Conservation (phyloP, 192 early-diverging fungal genomes). For the Linnemannia zychae region DNA sequence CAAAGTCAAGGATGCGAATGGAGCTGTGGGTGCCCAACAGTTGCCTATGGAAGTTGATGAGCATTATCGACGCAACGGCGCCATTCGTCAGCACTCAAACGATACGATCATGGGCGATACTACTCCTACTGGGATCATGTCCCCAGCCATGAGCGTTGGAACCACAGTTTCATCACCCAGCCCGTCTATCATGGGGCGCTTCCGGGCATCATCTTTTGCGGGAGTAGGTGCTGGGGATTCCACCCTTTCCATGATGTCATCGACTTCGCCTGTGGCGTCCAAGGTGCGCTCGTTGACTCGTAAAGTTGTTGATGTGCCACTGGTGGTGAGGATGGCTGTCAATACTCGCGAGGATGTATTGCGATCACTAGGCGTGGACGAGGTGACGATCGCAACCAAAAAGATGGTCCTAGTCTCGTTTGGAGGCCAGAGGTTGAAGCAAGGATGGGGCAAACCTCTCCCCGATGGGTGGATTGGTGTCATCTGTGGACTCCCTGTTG, state of each 20-base stretch:
- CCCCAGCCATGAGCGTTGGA: slow-evolving; percentile 19
- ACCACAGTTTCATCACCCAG: slow-evolving; percentile 38
- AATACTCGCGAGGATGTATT: slow-evolving; percentile 58
- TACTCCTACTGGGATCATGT: slow-evolving; percentile 37
- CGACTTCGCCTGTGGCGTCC: slow-evolving; percentile 16
- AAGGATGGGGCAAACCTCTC: slow-evolving; percentile 60
- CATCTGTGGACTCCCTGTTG: slow-evolving; percentile 65
- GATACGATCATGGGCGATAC: slow-evolving; percentile 35
- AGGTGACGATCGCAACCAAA: slow-evolving; percentile 57
- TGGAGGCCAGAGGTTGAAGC: slow-evolving; percentile 65
- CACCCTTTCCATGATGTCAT: slow-evolving; percentile 24
- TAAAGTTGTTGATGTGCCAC: slow-evolving; percentile 65
- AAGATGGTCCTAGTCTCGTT: slow-evolving; percentile 66
- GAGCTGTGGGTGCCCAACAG: neutral
- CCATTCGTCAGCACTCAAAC: slow-evolving; percentile 11
- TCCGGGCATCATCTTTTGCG: slow-evolving; percentile 14
- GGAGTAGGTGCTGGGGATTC: slow-evolving; percentile 8
- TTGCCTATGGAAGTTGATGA: neutral
- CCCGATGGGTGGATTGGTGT: slow-evolving; percentile 68
- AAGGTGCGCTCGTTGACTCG: slow-evolving; percentile 22
- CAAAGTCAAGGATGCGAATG: neutral
- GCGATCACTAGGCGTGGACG: slow-evolving; percentile 57
- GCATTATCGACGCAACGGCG: neutral
- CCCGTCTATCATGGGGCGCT: slow-evolving; percentile 10
- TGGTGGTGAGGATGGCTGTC: slow-evolving; percentile 63